These are phyloP conservation scores for Zymoseptoria crescenta DNA, from an alignment of 2,329 filamentous ascomycete species.

Conservation along the genomic window DNA sequence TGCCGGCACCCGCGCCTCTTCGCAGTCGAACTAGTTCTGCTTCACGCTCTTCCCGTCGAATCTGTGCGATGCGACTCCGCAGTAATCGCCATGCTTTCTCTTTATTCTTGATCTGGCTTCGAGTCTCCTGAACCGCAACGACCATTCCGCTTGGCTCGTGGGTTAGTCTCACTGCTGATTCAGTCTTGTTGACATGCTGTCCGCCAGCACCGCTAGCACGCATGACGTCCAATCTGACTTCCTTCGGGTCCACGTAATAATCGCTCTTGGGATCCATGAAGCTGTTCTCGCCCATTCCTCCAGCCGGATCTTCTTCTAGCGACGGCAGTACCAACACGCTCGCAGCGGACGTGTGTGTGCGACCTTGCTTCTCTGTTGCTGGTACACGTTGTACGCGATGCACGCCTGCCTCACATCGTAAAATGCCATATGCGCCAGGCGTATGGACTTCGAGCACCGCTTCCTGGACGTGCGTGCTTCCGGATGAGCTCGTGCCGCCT, in stretches of 20 bases:
- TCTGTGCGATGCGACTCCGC: constrained; percentile 72
- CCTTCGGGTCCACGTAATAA: constrained; percentile 78
- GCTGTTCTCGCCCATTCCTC: constrained; percentile 47
- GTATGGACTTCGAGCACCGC: constrained; percentile 77
- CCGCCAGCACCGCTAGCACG: constrained; percentile 84
- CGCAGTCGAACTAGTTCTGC: constrained; percentile 67
- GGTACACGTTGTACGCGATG: constrained; percentile 93
- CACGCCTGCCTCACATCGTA: constrained; percentile 86
- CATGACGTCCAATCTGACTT: constrained; percentile 84
- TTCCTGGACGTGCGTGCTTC: constrained; percentile 68
- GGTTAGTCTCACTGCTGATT: constrained; percentile 87
- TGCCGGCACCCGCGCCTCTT: constrained; percentile 67
- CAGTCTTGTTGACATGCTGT: constrained; percentile 97
- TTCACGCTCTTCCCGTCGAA: constrained; percentile 72
- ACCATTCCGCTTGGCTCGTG: constrained; percentile 80
- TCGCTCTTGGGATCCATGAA: constrained; percentile 80
- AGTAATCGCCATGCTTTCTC: constrained; percentile 81
- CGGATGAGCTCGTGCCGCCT: constrained; percentile 46
- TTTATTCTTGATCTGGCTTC: constrained; percentile 84
- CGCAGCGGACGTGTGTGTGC: constrained; percentile 88
- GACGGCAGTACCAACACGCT: constrained; percentile 87
- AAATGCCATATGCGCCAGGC: constrained; percentile 67
- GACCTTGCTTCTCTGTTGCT: constrained; percentile 79
- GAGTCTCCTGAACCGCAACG: constrained; percentile 85
- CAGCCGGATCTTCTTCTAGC: constrained; percentile 52